Evolutionary conservation across 176 grass and related monocot species (phyloP).

Genomic region (Luzula sylvatica): DNA sequence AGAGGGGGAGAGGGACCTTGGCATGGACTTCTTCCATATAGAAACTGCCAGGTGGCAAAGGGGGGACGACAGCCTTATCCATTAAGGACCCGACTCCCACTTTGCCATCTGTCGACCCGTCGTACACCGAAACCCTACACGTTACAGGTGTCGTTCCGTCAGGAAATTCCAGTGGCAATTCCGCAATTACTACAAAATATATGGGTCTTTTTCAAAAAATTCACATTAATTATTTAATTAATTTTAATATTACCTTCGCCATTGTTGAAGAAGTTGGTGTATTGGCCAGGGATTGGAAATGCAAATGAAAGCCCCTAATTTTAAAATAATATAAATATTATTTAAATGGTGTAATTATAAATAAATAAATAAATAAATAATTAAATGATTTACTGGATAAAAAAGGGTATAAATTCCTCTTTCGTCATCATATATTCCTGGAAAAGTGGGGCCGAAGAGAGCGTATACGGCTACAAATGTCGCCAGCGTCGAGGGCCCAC

Average conservation of each 20-base stretch:
- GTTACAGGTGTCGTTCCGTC: conserved; percentile 96
- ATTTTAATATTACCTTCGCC: conserved; percentile 57
- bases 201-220: conserved; percentile 13
- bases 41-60: conserved; percentile 62
- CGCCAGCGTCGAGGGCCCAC: conserved; percentile 74
- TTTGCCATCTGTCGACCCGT: conserved; percentile 70
- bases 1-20: conserved; percentile 32
- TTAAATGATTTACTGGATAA: conserved; percentile 56
- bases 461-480: conserved; percentile 90
- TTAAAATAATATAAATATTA: conserved; percentile 19
- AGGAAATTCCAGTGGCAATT: conserved; percentile 87
- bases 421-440: conserved; percentile 85
- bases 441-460: conserved; percentile 87
- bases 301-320: conserved; percentile 82
- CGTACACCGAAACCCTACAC: conserved; percentile 81
- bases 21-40: conserved; percentile 99
- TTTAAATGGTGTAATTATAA: neutral
- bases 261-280: conserved; percentile 64
- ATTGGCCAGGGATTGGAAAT: conserved; percentile 86
- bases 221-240: too few species aligned
- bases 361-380: neutral
- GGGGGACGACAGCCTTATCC: conserved; percentile 72
- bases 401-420: conserved; percentile 93
- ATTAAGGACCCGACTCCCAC: conserved; percentile 85
- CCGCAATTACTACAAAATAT: conserved; percentile 41